Conservation (phyloP, 495 filamentous ascomycete species). For the Darksidea phi region DNA sequence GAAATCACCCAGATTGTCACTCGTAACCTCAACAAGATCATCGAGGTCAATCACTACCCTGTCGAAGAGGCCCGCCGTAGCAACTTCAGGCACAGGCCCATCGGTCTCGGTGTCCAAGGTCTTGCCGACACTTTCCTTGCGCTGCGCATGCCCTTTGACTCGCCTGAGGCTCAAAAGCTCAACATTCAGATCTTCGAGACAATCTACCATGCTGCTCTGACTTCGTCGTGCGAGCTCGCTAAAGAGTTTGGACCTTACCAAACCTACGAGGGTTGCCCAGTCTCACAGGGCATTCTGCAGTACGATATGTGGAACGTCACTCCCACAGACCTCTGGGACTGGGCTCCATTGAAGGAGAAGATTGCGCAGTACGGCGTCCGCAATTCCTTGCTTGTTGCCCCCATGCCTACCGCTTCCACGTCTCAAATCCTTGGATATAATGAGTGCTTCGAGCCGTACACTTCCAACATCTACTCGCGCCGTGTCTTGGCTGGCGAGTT, state of each 20-base stretch:
- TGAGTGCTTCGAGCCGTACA: conserved; percentile 99
- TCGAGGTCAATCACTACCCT: conserved; percentile 95
- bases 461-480: conserved; percentile 98
- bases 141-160: conserved; percentile 95
- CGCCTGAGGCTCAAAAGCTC: conserved; percentile 82
- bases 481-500: conserved; percentile 98
- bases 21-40: conserved; percentile 94
- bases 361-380: conserved; percentile 89
- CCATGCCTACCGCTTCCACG: conserved; percentile 96
- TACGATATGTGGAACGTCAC: conserved; percentile 98
- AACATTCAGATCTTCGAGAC: conserved; percentile 99
- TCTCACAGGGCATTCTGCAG: conserved; percentile 92
- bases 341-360: conserved; percentile 81
- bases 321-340: conserved; percentile 94
- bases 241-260: conserved; percentile 79
- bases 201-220: conserved; percentile 94
- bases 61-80: conserved; percentile 87
- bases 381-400: conserved; percentile 91
- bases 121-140: conserved; percentile 98
- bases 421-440: conserved; percentile 98
- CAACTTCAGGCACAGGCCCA: conserved; percentile 93
- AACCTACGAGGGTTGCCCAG: conserved; percentile 89
- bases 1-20: conserved; percentile 87
- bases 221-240: conserved; percentile 81
- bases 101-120: conserved; percentile 95